These are phyloP conservation scores for Yarrowia sp. DNA, from an alignment of 805 yeast species.

Conservation along the genomic window DNA sequence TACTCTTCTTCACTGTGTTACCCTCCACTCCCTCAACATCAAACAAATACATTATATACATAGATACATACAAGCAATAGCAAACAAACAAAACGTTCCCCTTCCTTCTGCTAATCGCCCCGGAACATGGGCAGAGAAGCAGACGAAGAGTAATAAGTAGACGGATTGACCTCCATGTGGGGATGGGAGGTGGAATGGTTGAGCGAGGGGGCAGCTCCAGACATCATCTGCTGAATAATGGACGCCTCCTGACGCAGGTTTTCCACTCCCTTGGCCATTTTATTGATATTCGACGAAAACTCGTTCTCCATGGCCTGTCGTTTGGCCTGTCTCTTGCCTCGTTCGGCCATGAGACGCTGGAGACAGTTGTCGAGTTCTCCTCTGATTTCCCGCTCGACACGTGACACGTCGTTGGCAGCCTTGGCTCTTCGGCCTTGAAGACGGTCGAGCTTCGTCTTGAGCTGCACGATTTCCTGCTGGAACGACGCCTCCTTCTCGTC, in stretches of 20 bases:
- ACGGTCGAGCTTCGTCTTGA: conserved; percentile 46
- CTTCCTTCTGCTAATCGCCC: background rate
- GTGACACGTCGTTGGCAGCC: conserved; percentile 45
- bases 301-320: conserved; percentile 48
- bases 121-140: conserved; percentile 22
- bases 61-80: conserved; percentile 24
- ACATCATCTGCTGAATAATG: conserved; percentile 35
- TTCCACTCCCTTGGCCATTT: conserved; percentile 48
- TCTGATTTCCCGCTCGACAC: conserved; percentile 45
- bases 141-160: conserved; percentile 3
- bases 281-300: conserved; percentile 49
- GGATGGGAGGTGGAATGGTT: conserved; percentile 34
- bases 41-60: conserved; percentile 28
- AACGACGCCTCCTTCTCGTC: conserved; percentile 41
- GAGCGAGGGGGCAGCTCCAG: conserved; percentile 3
- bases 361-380: conserved; percentile 44
- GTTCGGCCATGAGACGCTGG: conserved; percentile 43
- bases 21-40: background rate
- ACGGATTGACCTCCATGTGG: conserved; percentile 9
- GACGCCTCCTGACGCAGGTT: conserved; percentile 43
- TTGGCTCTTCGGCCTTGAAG: conserved; percentile 44
- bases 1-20: no score
- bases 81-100: conserved; percentile 14
- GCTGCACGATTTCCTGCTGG: conserved; percentile 44
- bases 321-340: conserved; percentile 47